Percentiles rank a stretch among this genome's conserved stretches.
Conservation (phyloP, 1,284 basidiomycete genomes). For the Ceratobasidium sp. region DNA sequence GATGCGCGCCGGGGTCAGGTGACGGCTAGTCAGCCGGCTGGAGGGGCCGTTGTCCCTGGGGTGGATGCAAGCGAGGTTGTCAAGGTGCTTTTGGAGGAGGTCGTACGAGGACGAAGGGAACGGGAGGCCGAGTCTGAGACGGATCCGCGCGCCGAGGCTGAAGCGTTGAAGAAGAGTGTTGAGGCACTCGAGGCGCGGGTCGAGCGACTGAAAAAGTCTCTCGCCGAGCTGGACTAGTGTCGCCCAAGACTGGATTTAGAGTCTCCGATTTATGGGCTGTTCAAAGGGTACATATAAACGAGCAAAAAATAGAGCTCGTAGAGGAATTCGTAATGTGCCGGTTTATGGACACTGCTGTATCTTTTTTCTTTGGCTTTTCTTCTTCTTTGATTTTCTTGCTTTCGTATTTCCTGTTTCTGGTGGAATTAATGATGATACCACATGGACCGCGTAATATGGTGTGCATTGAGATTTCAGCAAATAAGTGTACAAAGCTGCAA, state of each 20-base stretch:
- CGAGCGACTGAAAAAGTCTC: conserved; percentile 53
- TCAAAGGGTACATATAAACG: not conserved
- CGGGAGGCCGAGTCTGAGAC: conserved; percentile 45
- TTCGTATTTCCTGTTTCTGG: not conserved
- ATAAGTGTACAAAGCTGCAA: conserved; percentile 7
- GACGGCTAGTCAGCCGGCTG: conserved; percentile 59
- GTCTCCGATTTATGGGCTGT: not conserved
- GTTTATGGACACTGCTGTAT: not conserved
- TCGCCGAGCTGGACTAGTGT: conserved; percentile 33
- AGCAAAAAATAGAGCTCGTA: conserved; percentile 5
- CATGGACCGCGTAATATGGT: not conserved
- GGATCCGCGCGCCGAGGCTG: conserved; percentile 60
- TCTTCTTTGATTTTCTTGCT: conserved; percentile 1
- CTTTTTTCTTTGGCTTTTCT: not conserved
- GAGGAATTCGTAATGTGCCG: conserved; percentile 17
- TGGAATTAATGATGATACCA: not conserved
- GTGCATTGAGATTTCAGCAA: not conserved
- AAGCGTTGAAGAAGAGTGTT: conserved; percentile 59
- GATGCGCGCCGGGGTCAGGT: conserved; percentile 3
- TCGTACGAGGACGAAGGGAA: conserved; percentile 57
- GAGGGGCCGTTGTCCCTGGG: conserved; percentile 59
- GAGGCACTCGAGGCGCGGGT: conserved; percentile 65
- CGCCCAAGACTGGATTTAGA: not conserved
- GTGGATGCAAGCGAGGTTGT: conserved; percentile 69
- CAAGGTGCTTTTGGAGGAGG: conserved; percentile 71